Conservation (phyloP, 139 green algal genomes). For the Protoeuglena noctilucae region DNA sequence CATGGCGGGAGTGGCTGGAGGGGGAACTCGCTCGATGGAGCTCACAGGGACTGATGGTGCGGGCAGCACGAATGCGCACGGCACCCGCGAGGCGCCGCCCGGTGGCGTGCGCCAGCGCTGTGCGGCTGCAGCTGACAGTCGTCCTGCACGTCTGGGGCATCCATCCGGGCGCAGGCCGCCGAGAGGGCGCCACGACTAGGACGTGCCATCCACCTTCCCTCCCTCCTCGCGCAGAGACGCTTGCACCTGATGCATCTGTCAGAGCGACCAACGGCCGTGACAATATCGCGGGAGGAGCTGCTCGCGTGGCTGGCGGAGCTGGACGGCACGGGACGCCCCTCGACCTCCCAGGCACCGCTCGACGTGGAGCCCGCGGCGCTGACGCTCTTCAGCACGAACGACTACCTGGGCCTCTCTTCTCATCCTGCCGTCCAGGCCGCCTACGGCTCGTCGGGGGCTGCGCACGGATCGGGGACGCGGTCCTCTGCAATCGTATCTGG, state of each 20-base stretch:
- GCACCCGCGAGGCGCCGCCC: slow-evolving; percentile 2
- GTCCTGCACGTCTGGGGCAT: neutral
- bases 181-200: neutral
- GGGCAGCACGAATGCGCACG: slow-evolving; percentile 11
- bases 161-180: neutral
- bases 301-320: slow-evolving; percentile 14
- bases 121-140: neutral
- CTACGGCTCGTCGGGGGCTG: slow-evolving; percentile 6
- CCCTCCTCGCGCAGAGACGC: slow-evolving; percentile 7
- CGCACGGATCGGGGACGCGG: slow-evolving; percentile 40
- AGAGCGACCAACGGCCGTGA: too few relatives aligned
- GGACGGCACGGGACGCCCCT: neutral
- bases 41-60: slow-evolving; percentile 12
- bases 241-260: too few relatives aligned
- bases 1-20: slow-evolving; percentile 16
- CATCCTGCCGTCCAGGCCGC: slow-evolving; percentile 47
- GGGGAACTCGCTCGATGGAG: slow-evolving; percentile 21
- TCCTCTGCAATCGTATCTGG: slow-evolving; percentile 63
- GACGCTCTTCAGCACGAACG: slow-evolving; percentile 71
- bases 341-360: neutral
- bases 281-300: slow-evolving; percentile 15
- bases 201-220: neutral
- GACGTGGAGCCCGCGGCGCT: slow-evolving; percentile 9
- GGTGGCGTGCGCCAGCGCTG: neutral
- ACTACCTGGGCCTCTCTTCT: slow-evolving; percentile 81